Evolutionary conservation across 805 yeast species (phyloP), one percentile per base, ranked within the genome.

Genomic region (Kluyveromyces aestuarii): DNA sequence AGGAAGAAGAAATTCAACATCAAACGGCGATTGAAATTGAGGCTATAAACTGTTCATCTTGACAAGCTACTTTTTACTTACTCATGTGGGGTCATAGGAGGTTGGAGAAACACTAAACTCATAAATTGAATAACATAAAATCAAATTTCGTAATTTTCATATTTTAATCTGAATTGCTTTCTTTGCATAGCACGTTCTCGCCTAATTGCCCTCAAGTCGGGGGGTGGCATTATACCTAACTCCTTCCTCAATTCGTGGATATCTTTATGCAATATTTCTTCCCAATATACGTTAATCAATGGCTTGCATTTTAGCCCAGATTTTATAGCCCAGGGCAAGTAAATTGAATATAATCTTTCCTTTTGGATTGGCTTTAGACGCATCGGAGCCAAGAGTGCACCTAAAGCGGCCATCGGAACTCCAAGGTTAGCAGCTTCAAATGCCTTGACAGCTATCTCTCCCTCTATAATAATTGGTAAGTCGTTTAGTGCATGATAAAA

Each of bases 381-480:
- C 58, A 84, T 74, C 1, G 96, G 96, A 3, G 96, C 96, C 54
- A 88, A 77, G n/a, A 87, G 57, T 0, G 96, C 90, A 0, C 96
- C 97, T 45, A 93, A 64, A 0, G 96, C 96, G 2, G 96, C 89
- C 95, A 91, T 90, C 13, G 97, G 97, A 41, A 93, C 79, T 5
- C 95, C 95, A 50, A 91, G 77, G 64, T 93, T 91, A 60, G 93
- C 84, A 59, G 82, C 95, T 66, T 91, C 99, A 56, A 93, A 81
- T 11, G 89, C 84, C 66, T 93, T 93, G 17, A 93, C 84, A 0
- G 96, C 88, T 47, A 93, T 83, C 62, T 93, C 99, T n/a, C 99
- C 99, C 61, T 93, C 98, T 54, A 93, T 79, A 41, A 86, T 82
- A 43, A 90, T 86, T 0, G 98, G 98, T 45, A 87, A 73, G 14